These are phyloP conservation scores for Flaveria trinervia DNA, from an alignment of 129 eudicot species.

Conservation along the genomic window DNA sequence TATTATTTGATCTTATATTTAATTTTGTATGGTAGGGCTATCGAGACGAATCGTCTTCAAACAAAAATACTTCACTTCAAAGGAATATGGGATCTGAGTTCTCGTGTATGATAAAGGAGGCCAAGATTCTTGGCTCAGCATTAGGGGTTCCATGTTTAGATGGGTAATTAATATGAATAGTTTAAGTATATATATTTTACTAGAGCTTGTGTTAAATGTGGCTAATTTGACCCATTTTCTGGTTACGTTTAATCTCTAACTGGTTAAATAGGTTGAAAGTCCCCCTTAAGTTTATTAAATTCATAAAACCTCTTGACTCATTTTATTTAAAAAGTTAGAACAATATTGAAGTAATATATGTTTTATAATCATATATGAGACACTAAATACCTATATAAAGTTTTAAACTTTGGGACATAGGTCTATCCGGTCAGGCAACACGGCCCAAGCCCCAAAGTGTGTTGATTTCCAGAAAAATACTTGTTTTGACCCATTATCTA, in stretches of 20 bases:
- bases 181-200: slow-evolving; percentile 5
- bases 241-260: not conserved
- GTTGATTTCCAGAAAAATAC: not conserved
- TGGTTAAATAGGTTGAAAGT: not conserved
- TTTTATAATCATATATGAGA: not conserved
- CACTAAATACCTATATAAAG: not conserved
- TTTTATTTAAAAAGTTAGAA: not conserved
- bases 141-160: slow-evolving; percentile 94
- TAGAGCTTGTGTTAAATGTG: slow-evolving; percentile 6
- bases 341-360: not conserved
- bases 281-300: not conserved
- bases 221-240: not conserved
- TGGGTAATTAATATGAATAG: slow-evolving; percentile 50
- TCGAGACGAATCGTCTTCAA: slow-evolving; percentile 43
- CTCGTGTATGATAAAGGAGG: slow-evolving; percentile 93
- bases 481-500: not conserved
- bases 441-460: not conserved
- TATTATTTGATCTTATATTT: not conserved
- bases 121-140: slow-evolving; percentile 65
- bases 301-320: not conserved
- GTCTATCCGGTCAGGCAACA: not conserved
- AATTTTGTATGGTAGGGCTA: slow-evolving; percentile 43
- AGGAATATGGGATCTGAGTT: slow-evolving; percentile 97
- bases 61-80: slow-evolving; percentile 49
- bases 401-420: not conserved